Conservation (phyloP, 2,329 filamentous ascomycete species). For the Calonectria crousiana region DNA sequence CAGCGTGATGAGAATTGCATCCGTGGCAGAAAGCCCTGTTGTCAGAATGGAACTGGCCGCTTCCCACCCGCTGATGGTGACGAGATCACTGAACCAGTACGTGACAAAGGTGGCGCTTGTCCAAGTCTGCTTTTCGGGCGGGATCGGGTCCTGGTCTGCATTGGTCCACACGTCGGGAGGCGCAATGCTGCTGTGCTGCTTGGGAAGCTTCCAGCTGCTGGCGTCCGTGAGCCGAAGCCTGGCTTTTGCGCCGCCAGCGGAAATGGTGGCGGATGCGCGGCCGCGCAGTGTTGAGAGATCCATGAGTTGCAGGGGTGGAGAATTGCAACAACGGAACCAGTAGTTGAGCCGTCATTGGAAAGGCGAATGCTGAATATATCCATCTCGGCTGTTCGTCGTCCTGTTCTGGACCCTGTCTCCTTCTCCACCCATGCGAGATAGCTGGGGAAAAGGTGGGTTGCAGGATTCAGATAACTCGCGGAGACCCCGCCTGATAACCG, state of each 20-base stretch:
- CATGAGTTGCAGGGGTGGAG: background rate
- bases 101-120: constrained; percentile 58
- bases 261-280: background rate
- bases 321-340: background rate
- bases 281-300: background rate
- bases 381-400: background rate
- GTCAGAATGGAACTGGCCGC: constrained; percentile 46
- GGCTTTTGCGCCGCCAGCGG: background rate
- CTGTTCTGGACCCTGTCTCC: background rate
- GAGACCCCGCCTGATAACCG: constrained; percentile 1
- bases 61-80: constrained; percentile 47
- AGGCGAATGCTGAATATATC: background rate
- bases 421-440: background rate
- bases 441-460: background rate
- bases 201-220: constrained; percentile 22
- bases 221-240: background rate
- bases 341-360: background rate
- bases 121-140: constrained; percentile 58
- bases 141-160: constrained; percentile 46
- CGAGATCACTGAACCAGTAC: constrained; percentile 62
- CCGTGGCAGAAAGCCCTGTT: constrained; percentile 55
- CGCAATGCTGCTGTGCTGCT: constrained; percentile 30
- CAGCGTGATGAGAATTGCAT: constrained; percentile 61
- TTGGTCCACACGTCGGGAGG: constrained; percentile 26
- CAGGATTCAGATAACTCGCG: background rate